Evolutionary conservation across 108 stramenopile species (phyloP), one percentile per base, ranked within the genome.

Genomic region (Thalassiosira profunda): DNA sequence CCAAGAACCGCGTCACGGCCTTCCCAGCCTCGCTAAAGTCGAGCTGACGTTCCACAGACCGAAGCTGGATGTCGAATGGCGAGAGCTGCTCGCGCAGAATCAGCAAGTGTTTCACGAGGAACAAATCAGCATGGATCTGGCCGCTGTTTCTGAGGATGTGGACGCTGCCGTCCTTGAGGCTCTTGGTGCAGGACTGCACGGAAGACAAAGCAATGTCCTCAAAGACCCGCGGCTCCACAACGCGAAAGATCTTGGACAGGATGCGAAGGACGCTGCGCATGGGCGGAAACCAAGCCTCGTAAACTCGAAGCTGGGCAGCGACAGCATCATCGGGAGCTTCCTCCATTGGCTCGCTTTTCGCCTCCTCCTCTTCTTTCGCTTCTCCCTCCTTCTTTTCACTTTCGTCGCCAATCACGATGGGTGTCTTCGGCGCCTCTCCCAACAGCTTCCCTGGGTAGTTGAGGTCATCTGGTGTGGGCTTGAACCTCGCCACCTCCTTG

Each of bases 261-360:
- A 97, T 83, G 23, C 74, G 72, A 56, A 97, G 62, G 4, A 94
- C 93, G 65, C 82, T 88, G 12, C 93, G 83, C 82, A 97, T 86
- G 14, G 97, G 94, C 37, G 94, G 97, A 67, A 91, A 97, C 97
- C 97, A 97, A 3, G 85, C 82, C 57, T 92, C 89, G 56, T 92
- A 96, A 0, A 92, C 81, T 52, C 85, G 80, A 36, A 91, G 60
- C 38, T 91, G 89, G 41, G 81, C 83, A 35, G 88, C 66, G 2
- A 91, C 75, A 4, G 87, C 85, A 59, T 90, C 91, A 49, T 81
- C 67, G 5, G 41, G 18, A 10, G 26, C 56, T 18, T n/a, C n/a
- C n/a, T n/a, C n/a, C n/a, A n/a, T n/a, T n/a, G n/a, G n/a, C n/a
- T n/a, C n/a, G n/a, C n/a, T n/a, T n/a, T n/a, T n/a, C 8, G 54